Conservation (phyloP, 495 filamentous ascomycete genomes). For the Penicillium longicatenatum region DNA sequence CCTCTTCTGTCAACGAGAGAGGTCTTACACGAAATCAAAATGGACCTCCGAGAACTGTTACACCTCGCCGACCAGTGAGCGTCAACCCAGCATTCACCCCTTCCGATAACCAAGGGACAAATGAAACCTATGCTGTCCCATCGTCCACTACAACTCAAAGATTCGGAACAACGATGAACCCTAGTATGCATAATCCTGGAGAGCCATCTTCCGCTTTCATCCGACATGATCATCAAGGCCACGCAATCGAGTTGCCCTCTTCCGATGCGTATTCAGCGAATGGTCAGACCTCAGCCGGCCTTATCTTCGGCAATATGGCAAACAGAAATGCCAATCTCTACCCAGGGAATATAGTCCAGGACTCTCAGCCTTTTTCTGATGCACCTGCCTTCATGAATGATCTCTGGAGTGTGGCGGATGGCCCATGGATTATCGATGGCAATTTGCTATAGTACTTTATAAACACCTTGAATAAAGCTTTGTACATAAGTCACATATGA, state of each 20-base stretch:
- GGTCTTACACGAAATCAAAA: neutral
- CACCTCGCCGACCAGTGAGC: neutral
- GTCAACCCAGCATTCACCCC: neutral
- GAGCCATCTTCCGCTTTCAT: neutral
- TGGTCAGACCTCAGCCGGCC: constrained; percentile 20
- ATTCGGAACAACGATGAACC: neutral
- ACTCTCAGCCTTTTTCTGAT: constrained; percentile 23
- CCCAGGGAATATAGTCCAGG: constrained; percentile 16
- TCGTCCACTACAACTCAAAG: neutral
- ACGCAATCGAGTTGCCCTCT: constrained; percentile 3
- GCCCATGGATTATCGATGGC: constrained; percentile 44
- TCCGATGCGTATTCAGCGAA: constrained; percentile 5
- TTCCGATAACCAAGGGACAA: neutral
- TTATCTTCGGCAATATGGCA: constrained; percentile 28
- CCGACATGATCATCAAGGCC: constrained; percentile 3
- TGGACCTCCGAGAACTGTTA: neutral
- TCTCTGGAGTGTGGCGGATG: constrained; percentile 46
- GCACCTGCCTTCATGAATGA: constrained; percentile 30
- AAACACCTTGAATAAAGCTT: too few relatives aligned
- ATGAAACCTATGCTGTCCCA: neutral
- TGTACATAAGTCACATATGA: too few relatives aligned
- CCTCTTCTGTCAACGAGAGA: neutral
- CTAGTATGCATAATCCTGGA: neutral
- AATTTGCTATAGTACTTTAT: constrained; percentile 17
- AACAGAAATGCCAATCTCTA: constrained; percentile 19